Evolutionary conservation across 805 yeast species (phyloP).

Genomic region (Tetrapisispora taiwanensis): DNA sequence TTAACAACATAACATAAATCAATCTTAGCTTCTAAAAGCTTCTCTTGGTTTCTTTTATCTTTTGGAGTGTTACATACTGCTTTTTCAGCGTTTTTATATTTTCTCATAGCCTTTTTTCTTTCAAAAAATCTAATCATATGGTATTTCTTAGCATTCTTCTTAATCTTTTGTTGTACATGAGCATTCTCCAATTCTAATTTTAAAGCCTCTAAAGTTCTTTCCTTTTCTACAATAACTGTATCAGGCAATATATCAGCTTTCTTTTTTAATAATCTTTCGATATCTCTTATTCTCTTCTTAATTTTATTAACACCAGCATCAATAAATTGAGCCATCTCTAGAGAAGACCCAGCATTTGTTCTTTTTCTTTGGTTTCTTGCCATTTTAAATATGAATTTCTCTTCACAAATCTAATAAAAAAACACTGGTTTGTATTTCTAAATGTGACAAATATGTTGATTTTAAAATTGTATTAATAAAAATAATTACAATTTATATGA

Average conservation of each 20-base stretch:
- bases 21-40: constrained; percentile 45
- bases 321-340: constrained; percentile 31
- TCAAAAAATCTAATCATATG: constrained; percentile 93
- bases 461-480: no score
- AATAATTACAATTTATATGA: no score
- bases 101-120: constrained; percentile 71
- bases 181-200: constrained; percentile 46
- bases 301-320: constrained; percentile 44
- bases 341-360: constrained; percentile 14
- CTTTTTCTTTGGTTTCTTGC: constrained; percentile 8
- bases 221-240: constrained; percentile 55
- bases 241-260: constrained; percentile 52
- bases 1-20: constrained; percentile 67
- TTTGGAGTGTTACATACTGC: constrained; percentile 8
- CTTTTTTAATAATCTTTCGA: constrained; percentile 53
- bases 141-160: constrained; percentile 57
- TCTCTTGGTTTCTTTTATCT: constrained; percentile 21
- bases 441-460: no score
- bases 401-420: no score
- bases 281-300: constrained; percentile 79
- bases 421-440: no score
- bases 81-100: constrained; percentile 41
- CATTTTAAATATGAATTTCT: background rate
- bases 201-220: constrained; percentile 62
- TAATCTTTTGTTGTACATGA: constrained; percentile 36